Evolutionary conservation across 495 filamentous ascomycete genomes (phyloP), one percentile per base, ranked within the genome.

Genomic region (Neurospora intermedia): DNA sequence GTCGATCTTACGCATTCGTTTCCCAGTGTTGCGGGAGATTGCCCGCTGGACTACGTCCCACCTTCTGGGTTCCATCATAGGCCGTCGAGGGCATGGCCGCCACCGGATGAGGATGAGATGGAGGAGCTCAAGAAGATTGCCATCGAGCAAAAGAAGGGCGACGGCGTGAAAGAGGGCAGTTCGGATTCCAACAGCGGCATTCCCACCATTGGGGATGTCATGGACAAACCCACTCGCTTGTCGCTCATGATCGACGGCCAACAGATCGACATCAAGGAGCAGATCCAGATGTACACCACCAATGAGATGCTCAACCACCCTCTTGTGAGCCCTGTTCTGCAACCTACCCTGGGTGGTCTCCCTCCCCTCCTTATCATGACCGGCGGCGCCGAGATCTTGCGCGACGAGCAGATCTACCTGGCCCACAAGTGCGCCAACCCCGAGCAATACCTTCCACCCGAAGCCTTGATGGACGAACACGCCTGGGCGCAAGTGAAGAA

Each of bases 361-460:
- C 94, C 93, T 2, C 95, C 95, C 11, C 84, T 98, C 8, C 86
- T 97, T 9, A 91, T 98, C 66, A 86, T 96, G 75, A 90, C 90
- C 15, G 95, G 95, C 7, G 93, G 94, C 3, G 95, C 92, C 4
- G 95, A 98, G 80, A 87, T 94, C 73, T 85, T 98, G 15, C 89
- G 92, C 15, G 95, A 98, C 78, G 95, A 98, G 81, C 95, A 98
- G 76, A 91, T 98, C 72, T 98, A 98, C 75, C 73, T 98, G 6
- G 95, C 95, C 6, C 95, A 98, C 77, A 98, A 98, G 81, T 94
- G 93, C 23, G 93, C 95, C 8, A 88, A 93, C 73, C 95, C 95
- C 6, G 77, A 85, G 7, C 84, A 87, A 66, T 97, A 94, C 76
- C 88, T 89, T 2, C 94, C 92, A 0, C 84, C 87, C 16, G 88